Percentiles rank a stretch among this genome's conserved stretches.
These are phyloP conservation scores for Botrytis sinoallii DNA, from an alignment of 2,329 filamentous ascomycete species.

Conservation along the genomic window DNA sequence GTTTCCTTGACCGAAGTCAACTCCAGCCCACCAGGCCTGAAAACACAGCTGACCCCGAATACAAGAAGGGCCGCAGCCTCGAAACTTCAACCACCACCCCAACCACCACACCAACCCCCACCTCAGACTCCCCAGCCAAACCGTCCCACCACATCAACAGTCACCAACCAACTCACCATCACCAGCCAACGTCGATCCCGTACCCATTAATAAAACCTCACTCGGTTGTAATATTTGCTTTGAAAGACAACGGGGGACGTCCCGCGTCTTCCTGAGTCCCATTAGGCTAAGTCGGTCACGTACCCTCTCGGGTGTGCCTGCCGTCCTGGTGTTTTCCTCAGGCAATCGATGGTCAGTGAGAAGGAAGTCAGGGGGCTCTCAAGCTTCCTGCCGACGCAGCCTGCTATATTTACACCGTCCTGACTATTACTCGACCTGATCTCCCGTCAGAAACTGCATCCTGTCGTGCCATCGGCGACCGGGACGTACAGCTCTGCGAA, in stretches of 20 bases:
- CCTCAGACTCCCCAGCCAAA: not conserved
- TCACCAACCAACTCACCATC: not conserved
- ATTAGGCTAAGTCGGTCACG: not conserved
- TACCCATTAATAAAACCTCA: not conserved
- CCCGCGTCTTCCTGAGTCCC: not conserved
- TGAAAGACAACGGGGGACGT: not conserved
- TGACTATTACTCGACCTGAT: not conserved
- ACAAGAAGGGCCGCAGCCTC: not conserved
- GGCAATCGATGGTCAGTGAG: not conserved
- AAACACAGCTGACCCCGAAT: not conserved
- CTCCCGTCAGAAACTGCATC: not conserved
- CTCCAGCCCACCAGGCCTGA: not conserved
- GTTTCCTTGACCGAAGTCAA: not conserved
- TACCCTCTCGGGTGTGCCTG: not conserved
- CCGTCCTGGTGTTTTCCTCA: not conserved
- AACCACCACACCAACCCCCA: not conserved
- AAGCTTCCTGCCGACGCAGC: conserved; percentile 4
- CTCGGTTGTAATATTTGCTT: not conserved
- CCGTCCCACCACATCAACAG: not conserved
- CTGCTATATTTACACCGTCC: not conserved
- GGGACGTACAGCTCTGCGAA: not conserved
- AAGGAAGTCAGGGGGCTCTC: not conserved
- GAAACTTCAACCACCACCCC: not conserved
- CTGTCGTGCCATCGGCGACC: conserved; percentile 2
- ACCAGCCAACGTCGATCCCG: not conserved